Percentiles rank a stretch among this genome's conserved stretches.
Evolutionary conservation across 192 early-diverging fungal species (phyloP).

Genomic region (Allomyces macrogynus): DNA sequence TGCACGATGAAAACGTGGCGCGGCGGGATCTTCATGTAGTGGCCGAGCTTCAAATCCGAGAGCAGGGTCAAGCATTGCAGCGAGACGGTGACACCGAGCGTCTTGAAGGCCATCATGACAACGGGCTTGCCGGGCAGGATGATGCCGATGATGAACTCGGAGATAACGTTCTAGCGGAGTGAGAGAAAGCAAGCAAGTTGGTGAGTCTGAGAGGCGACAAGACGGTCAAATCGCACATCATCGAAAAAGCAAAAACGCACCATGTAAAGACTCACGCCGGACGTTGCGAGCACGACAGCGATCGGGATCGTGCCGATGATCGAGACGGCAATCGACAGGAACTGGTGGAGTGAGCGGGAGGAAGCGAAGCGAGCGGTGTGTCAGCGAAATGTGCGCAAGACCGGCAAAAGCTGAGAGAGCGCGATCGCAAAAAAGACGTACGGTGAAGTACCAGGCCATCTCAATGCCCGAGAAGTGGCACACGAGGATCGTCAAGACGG

Average conservation of each 20-base stretch:
- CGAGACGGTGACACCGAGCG: conserved; percentile 17
- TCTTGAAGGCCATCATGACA: conserved; percentile 35
- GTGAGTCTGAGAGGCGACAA: too few species aligned
- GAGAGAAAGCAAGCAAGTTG: too few species aligned
- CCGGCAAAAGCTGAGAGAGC: too few species aligned
- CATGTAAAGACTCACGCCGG: conserved; percentile 21
- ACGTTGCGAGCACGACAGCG: conserved; percentile 47
- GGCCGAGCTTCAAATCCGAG: conserved; percentile 45
- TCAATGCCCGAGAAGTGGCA: conserved; percentile 28
- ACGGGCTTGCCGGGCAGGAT: conserved; percentile 18
- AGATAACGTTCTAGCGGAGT: conserved; percentile 41
- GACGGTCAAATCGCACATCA: too few species aligned
- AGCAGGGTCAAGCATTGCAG: conserved; percentile 17
- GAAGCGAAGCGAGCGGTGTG: too few species aligned
- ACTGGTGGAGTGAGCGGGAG: too few species aligned
- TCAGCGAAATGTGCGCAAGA: too few species aligned
- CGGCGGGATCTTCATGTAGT: conserved; percentile 54
- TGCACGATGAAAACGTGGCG: conserved; percentile 46
- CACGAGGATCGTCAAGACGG: conserved; percentile 22
- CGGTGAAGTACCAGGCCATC: conserved; percentile 64
- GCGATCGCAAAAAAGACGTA: too few species aligned
- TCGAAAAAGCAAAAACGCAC: too few species aligned
- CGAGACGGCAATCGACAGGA: conserved; percentile 34
- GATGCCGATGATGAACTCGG: conserved; percentile 21
- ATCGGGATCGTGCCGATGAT: conserved; percentile 56